These are phyloP conservation scores for Penicillium waksmanii DNA, from an alignment of 495 filamentous ascomycete species.

Conservation along the genomic window DNA sequence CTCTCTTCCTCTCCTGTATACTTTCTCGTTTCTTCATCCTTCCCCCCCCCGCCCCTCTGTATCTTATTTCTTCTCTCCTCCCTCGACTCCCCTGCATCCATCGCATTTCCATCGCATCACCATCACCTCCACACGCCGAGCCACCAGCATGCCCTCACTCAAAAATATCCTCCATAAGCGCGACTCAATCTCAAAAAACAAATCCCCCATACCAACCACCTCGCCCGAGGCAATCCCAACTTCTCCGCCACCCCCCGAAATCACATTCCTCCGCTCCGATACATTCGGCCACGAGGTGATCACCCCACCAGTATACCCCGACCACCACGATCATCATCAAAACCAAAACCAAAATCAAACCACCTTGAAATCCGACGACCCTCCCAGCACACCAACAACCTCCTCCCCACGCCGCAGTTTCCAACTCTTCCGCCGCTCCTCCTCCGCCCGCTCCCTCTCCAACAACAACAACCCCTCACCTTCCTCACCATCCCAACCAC, in stretches of 20 bases:
- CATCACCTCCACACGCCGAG: conserved; percentile 8
- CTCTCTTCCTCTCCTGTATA: not conserved
- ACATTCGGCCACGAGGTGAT: conserved; percentile 80
- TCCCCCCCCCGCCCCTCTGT: no score
- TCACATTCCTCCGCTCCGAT: conserved; percentile 84
- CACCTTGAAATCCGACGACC: conserved; percentile 15
- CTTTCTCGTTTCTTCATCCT: not conserved
- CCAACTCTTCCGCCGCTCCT: conserved; percentile 52
- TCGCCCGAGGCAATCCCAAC: not conserved
- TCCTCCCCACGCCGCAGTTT: conserved; percentile 50
- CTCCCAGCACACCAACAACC: conserved; percentile 17
- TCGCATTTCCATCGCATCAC: conserved; percentile 11
- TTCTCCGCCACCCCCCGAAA: conserved; percentile 59
- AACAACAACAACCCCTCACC: conserved; percentile 11
- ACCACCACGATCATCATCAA: conserved; percentile 31
- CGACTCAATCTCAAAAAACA: conserved; percentile 53
- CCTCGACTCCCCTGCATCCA: not conserved
- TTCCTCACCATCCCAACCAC: conserved; percentile 22
- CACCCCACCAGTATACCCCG: conserved; percentile 59
- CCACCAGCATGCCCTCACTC: conserved; percentile 63
- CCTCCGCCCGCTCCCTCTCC: conserved; percentile 44
- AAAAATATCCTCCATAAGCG: conserved; percentile 77
- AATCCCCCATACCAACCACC: conserved; percentile 4
- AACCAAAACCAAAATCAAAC: not conserved
- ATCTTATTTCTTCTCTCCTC: not conserved